Conservation (phyloP, 306 rosid species). For the Rosa multiflora region DNA sequence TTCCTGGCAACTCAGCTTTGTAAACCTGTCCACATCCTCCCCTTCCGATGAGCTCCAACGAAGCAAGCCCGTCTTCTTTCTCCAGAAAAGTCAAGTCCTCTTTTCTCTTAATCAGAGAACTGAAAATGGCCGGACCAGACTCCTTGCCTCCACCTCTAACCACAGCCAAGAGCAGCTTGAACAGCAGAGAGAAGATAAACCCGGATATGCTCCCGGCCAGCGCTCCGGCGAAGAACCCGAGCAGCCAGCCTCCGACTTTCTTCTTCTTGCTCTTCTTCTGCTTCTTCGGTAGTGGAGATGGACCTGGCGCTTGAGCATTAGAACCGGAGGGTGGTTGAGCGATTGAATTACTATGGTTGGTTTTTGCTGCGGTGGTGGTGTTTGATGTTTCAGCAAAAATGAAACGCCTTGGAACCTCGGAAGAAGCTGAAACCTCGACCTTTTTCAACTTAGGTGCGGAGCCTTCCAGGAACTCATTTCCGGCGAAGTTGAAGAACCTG, state of each 20-base stretch:
- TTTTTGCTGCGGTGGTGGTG: not conserved
- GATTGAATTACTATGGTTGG: not conserved
- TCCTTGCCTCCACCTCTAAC: conserved; percentile 56
- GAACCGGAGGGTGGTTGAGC: conserved; percentile 13
- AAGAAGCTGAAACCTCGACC: conserved; percentile 34
- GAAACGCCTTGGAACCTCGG: conserved; percentile 49
- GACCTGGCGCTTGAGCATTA: conserved; percentile 33
- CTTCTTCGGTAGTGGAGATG: not conserved
- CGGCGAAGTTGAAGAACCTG: conserved; percentile 60
- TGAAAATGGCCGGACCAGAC: conserved; percentile 63
- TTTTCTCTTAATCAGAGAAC: conserved; percentile 58
- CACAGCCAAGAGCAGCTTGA: conserved; percentile 54
- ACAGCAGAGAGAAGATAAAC: conserved; percentile 56
- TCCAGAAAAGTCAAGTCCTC: conserved; percentile 83
- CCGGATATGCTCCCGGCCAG: conserved; percentile 65
- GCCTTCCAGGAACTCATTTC: conserved; percentile 61
- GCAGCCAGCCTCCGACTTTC: conserved; percentile 56
- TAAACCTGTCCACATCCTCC: conserved; percentile 91
- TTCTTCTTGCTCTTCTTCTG: conserved; percentile 30
- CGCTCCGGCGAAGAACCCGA: conserved; percentile 77
- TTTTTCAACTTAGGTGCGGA: conserved; percentile 38
- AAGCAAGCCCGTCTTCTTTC: conserved; percentile 62
- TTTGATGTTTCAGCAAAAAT: conserved; percentile 38
- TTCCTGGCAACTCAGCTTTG: conserved; percentile 68
- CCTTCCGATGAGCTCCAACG: conserved; percentile 58